phyloP scores from a whole-genome alignment of 208 protist genomes.

The Endotrypanum monterogeii region DNA sequence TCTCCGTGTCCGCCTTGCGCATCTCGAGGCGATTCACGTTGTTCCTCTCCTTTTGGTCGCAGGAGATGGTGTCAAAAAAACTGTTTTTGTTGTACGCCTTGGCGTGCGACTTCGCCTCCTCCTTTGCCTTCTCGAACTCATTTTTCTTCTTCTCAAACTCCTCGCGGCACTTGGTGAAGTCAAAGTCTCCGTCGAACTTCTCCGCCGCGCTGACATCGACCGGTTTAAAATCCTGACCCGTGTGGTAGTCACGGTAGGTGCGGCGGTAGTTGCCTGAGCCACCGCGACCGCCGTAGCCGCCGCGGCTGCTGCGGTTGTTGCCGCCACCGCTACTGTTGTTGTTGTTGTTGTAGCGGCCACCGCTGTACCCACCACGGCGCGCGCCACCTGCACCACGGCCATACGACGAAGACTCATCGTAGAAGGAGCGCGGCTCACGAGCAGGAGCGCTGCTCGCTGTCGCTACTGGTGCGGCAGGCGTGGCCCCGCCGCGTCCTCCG shows the following conservation, averaged over 20 bases:
- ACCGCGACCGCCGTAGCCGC: conserved; percentile 43
- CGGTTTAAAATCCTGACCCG: conserved; percentile 81
- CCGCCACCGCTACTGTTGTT: conserved; percentile 25
- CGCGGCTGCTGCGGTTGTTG: conserved; percentile 32
- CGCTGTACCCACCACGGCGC: conserved; percentile 36
- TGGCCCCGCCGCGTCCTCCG: conserved; percentile 15
- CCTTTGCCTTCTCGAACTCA: conserved; percentile 90
- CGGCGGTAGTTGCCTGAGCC: conserved; percentile 47
- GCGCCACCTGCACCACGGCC: conserved; percentile 29
- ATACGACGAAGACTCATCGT: conserved; percentile 31
- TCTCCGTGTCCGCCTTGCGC: conserved; percentile 85
- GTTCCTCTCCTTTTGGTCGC: conserved; percentile 72
- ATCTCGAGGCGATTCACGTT: conserved; percentile 70
- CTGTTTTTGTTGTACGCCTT: conserved; percentile 84
- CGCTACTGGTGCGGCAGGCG: conserved; percentile 9
- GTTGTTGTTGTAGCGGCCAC: conserved; percentile 28
- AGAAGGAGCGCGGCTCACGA: conserved; percentile 29
- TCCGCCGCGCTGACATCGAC: conserved; percentile 61
- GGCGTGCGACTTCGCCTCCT: conserved; percentile 64
- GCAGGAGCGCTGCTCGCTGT: conserved; percentile 17
- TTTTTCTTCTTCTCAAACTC: conserved; percentile 92
- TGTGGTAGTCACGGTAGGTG: conserved; percentile 73
- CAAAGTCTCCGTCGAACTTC: conserved; percentile 91
- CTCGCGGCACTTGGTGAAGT: conserved; percentile 83
- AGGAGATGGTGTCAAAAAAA: conserved; percentile 91